Base-by-base conservation (phyloP, 176 grass and related monocot genomes). In the Ampelocalamus luodianensis region DNA sequence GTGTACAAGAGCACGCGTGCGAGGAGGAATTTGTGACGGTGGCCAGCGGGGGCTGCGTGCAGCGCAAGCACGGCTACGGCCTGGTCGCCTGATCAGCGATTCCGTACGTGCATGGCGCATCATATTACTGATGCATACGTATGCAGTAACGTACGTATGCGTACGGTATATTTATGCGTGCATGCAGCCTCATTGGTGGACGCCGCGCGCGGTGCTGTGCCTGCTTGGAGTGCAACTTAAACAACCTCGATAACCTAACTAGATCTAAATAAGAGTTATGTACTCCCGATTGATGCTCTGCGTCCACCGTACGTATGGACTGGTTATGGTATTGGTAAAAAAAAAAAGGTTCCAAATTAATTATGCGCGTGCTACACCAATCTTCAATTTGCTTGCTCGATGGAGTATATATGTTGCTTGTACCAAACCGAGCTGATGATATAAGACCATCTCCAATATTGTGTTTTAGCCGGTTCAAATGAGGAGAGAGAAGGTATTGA, bases 201-300 rank as follows among this genome's bases (percentile, higher is more conserved):
- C 11, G 73, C 50, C 8, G 42, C 42, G 42, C 72, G 12, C 32
- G 20, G 14, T 76, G 72, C 17, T 7, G 5, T 54, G 15, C 51
- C 51, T 54, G 49, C 4, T 51, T 51, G 49, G 10, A 36, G 63
- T 65, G 74, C 54, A 42, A 53, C 27, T 74, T 36, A 38, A 74
- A 76, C 6, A 78, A 65, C 22, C 23, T 20, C 32, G 76, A 65
- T 17, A 9, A 65, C 24, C 59, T 18, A 29, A 26, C 6, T 48
- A 34, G 10, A 48, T 58, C 39, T 48, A 48, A 79, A 79, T 79
- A 79, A 78, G n/a, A n/a, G n/a, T n/a, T n/a, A 50, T 36, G 77
- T 37, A 79, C 61, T 37, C 60, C 3, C 54, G 6, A 56, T 22
- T 56, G 58, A 20, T 49, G 27, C 42, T 66, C 27, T 0, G 43